Base-by-base conservation (phyloP, 805 yeast species). In the Barnettozyma sucrosica region DNA sequence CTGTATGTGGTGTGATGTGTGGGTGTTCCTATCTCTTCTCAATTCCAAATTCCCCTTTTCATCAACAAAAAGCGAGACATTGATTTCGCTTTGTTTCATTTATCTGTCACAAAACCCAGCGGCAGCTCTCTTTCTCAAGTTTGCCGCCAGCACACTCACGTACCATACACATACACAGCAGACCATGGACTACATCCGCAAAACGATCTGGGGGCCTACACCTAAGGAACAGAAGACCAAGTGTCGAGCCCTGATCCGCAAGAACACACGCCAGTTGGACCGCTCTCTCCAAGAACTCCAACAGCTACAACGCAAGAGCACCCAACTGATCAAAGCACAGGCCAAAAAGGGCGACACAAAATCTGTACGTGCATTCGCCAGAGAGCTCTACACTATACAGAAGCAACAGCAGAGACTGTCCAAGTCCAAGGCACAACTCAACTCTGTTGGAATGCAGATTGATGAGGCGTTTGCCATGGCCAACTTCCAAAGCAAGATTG, bases 201-300 rank as follows among this genome's bases (percentile, higher is more conserved):
- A 83, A 62, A 86, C 90, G 4, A 83, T 92, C 34, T 92, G 95
- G 85, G 99, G 99, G 0, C 97, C 98, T 0, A 97, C 90, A 62
- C 97, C 97, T 37, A 83, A 84, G 59, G 98, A 88, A 59, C 95
- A 85, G 54, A 80, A 72, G 51, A 65, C 93, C 47, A 84, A 80
- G 55, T 86, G 95, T 56, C 90, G 86, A 59, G 72, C 79, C 34
- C 74, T 89, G 19, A 75, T 92, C 37, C 81, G 98, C 49, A 85
- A 84, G 67, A 93, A 90, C 66, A 81, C 83, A 51, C 74, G 98
- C 41, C 90, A 85, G 59, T 67, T 92, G 33, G 97, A 93, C 53
- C 76, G 89, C 56, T 63, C 70, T 5, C 55, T 71, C 10, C 59
- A 66, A 45, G 89, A 89, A 50, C 70, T 93, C 44, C 71, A 72